phyloP scores from a whole-genome alignment of 2,329 filamentous ascomycete species.

The Cryphonectria radicalis region DNA sequence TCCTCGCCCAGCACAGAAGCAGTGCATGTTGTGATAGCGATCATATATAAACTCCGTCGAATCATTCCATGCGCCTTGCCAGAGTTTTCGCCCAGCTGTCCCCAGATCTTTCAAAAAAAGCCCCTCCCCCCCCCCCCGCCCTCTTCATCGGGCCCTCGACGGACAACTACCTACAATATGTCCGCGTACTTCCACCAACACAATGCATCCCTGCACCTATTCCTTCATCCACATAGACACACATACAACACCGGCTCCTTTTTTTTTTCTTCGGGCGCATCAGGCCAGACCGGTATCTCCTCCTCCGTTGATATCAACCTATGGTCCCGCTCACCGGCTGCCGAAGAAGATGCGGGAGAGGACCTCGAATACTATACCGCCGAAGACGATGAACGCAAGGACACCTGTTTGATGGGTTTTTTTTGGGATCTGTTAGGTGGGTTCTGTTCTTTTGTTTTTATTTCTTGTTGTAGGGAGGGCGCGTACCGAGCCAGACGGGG shows the following conservation, averaged over 20 bases:
- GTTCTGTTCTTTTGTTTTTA: not conserved
- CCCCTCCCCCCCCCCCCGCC: too few species aligned
- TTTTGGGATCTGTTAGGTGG: conserved; percentile 19
- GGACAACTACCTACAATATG: not conserved
- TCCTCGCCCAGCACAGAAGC: not conserved
- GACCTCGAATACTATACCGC: conserved; percentile 62
- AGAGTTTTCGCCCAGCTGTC: conserved; percentile 8
- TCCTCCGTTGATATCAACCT: conserved; percentile 24
- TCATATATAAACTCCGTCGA: conserved; percentile 24
- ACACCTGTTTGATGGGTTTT: conserved; percentile 44
- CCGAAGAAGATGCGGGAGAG: conserved; percentile 57
- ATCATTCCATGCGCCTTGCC: conserved; percentile 20
- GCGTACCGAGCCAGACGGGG: conserved; percentile 64
- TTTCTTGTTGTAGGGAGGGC: not conserved
- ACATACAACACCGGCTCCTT: not conserved
- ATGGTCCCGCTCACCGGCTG: conserved; percentile 18
- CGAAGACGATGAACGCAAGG: conserved; percentile 65
- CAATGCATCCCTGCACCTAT: not conserved
- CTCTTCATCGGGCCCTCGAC: too few species aligned
- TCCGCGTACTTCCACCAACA: not conserved
- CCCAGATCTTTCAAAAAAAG: not conserved
- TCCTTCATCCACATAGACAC: not conserved
- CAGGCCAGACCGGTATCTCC: conserved; percentile 17
- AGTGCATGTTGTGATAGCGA: conserved; percentile 15
- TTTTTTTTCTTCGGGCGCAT: not conserved